phyloP scores from a whole-genome alignment of 163 green algal genomes.

The Chloromonas sp. region DNA sequence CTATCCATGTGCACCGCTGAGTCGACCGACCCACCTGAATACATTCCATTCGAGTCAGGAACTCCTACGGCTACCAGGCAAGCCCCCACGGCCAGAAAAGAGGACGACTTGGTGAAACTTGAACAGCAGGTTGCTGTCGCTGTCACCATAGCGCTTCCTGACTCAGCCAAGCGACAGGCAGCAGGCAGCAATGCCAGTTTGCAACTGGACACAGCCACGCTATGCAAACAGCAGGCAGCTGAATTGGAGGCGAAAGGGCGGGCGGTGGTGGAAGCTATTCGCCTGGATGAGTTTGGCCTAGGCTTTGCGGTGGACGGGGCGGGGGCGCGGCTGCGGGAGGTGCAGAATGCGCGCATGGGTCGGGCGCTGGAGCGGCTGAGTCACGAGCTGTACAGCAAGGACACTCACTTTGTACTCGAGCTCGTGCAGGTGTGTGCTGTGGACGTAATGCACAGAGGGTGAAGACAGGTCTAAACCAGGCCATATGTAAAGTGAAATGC shows the following conservation, averaged over 20 bases:
- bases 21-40: too few relatives aligned
- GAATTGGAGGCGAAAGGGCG: not conserved
- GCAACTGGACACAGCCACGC: too few relatives aligned
- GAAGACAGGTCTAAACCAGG: not conserved
- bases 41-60: too few relatives aligned
- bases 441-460: not conserved
- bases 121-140: too few relatives aligned
- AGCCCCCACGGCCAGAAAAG: too few relatives aligned
- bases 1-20: too few relatives aligned
- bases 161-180: too few relatives aligned
- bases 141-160: too few relatives aligned
- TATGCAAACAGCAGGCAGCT: not conserved
- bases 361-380: constrained; percentile 39
- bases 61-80: too few relatives aligned
- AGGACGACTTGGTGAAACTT: too few relatives aligned
- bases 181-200: too few relatives aligned
- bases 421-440: constrained; percentile 44
- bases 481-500: too few relatives aligned
- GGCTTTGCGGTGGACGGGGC: constrained; percentile 2
- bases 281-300: constrained; percentile 28
- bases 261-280: constrained; percentile 22
- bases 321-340: not conserved
- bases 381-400: constrained; percentile 41
- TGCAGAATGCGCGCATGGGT: constrained; percentile 27
- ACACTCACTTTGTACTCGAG: constrained; percentile 57